Conservation (phyloP, 2,329 filamentous ascomycete species). For the Trichoderma koningii region DNA sequence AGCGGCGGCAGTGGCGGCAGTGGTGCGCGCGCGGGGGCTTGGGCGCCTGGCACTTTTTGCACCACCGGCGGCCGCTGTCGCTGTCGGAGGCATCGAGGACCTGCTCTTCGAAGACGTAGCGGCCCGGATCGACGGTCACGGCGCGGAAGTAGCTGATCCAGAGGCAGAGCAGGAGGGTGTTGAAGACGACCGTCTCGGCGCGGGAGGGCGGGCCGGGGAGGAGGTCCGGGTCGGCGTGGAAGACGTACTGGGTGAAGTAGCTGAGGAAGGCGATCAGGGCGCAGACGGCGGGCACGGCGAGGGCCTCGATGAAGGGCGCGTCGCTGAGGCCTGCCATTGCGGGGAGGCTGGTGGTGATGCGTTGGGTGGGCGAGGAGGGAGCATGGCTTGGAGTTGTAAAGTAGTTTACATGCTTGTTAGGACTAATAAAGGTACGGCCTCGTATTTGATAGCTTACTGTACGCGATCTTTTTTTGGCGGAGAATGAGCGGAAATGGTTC, state of each 20-base stretch:
- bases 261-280: constrained; percentile 68
- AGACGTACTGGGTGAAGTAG: constrained; percentile 72
- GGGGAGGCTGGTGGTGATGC: constrained; percentile 12
- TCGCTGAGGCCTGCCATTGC: constrained; percentile 48
- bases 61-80: constrained; percentile 58
- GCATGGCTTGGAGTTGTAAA: not conserved
- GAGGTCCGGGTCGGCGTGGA: constrained; percentile 55
- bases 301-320: constrained; percentile 49
- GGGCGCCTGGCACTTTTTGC: constrained; percentile 70
- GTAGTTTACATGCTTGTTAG: no score
- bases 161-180: constrained; percentile 63
- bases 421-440: no score
- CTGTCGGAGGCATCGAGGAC: constrained; percentile 34
- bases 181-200: constrained; percentile 64
- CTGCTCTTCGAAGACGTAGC: constrained; percentile 49
- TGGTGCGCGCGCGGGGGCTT: constrained; percentile 82
- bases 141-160: constrained; percentile 70
- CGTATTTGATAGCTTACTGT: not conserved
- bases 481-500: constrained; percentile 2
- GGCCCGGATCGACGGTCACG: constrained; percentile 60
- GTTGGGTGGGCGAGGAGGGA: not conserved
- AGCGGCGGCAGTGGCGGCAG: constrained; percentile 73
- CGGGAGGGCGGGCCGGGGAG: constrained; percentile 61
- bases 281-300: constrained; percentile 71
- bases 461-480: not conserved